These are phyloP conservation scores for Babesia gibsoni DNA, from an alignment of 169 alveolate genomes.

Conservation along the genomic window DNA sequence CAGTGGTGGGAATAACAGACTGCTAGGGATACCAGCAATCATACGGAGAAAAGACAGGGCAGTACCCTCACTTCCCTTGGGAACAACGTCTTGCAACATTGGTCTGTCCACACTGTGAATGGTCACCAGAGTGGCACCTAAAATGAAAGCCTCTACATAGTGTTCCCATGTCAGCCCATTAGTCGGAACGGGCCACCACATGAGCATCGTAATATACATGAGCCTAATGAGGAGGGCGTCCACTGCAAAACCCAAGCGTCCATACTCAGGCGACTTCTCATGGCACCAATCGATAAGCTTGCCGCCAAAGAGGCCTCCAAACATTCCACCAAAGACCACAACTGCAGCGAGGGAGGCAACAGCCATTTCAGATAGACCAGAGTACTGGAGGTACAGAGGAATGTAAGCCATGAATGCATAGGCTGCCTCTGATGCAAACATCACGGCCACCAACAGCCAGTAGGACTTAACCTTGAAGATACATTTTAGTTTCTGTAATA, in stretches of 20 bases:
- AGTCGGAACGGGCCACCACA: neutral
- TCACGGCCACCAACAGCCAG: too few species aligned
- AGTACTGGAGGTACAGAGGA: too few species aligned
- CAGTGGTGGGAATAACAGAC: neutral
- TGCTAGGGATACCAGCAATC: slow-evolving; percentile 2
- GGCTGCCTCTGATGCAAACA: too few species aligned
- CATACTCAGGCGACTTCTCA: too few species aligned
- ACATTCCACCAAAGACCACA: too few species aligned
- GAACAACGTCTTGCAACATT: neutral
- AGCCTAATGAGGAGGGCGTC: neutral
- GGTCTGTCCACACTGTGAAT: slow-evolving; percentile 10
- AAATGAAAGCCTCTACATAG: neutral
- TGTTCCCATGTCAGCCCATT: slow-evolving; percentile 6
- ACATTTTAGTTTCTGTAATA: too few species aligned
- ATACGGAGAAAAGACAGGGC: neutral
- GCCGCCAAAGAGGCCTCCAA: too few species aligned
- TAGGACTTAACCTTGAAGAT: too few species aligned
- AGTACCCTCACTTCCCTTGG: neutral
- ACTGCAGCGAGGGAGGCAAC: too few species aligned
- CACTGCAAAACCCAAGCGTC: neutral
- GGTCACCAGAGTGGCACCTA: slow-evolving; percentile 10
- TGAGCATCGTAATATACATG: neutral
- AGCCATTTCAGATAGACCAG: too few species aligned
- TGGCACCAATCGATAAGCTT: too few species aligned
- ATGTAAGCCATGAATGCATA: too few species aligned